phyloP scores from a whole-genome alignment of 768 basidiomycete species.

The Lactifluus piperatus region DNA sequence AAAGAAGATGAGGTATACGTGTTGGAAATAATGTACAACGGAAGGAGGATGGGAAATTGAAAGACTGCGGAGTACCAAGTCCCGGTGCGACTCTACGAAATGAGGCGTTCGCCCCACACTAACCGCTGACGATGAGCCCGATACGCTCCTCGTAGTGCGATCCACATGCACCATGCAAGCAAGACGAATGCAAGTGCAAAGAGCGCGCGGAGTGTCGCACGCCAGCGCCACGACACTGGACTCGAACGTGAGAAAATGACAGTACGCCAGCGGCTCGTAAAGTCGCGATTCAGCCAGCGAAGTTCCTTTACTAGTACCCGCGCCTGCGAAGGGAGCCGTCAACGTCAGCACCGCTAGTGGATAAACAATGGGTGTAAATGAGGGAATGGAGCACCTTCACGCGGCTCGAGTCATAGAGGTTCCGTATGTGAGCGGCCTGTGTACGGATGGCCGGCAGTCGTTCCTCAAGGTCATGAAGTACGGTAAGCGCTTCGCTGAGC shows the following conservation, averaged over 20 bases:
- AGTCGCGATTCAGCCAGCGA: conserved; percentile 70
- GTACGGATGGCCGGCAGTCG: conserved; percentile 52
- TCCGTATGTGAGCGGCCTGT: conserved; percentile 52
- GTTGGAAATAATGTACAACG: background rate
- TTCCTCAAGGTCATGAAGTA: conserved; percentile 46
- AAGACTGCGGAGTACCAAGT: background rate
- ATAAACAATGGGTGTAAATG: background rate
- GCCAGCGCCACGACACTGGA: conserved; percentile 70
- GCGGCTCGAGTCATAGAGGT: conserved; percentile 64
- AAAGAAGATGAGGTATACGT: background rate
- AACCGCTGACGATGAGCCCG: conserved; percentile 66
- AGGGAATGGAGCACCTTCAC: conserved; percentile 39
- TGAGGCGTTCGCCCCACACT: conserved; percentile 76
- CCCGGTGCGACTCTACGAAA: conserved; percentile 39
- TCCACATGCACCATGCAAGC: conserved; percentile 49
- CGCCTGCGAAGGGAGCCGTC: conserved; percentile 38
- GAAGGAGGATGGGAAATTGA: background rate
- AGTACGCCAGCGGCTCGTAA: conserved; percentile 64
- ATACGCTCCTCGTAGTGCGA: conserved; percentile 57
- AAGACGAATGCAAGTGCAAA: conserved; percentile 41
- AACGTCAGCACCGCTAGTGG: background rate
- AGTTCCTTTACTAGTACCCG: conserved; percentile 53
- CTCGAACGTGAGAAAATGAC: conserved; percentile 67
- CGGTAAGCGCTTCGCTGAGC: conserved; percentile 52
- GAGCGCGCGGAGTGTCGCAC: conserved; percentile 43